A percentile compares a stretch with the other conserved stretches of the same genome.
phyloP scores from a whole-genome alignment of 202 grass and related monocot species.

The Zoysia matrella region DNA sequence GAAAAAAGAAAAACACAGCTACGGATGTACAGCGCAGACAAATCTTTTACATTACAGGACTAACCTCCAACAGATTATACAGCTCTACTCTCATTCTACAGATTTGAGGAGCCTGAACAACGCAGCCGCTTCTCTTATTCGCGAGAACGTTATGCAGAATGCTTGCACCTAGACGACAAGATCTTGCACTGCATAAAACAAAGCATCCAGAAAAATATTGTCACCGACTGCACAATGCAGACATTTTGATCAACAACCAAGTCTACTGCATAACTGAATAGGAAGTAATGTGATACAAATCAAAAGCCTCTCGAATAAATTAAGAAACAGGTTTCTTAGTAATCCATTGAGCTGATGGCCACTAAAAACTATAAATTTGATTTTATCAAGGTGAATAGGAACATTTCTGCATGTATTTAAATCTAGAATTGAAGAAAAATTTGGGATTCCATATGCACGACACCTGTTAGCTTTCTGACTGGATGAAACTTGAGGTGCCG shows the following conservation, averaged over 20 bases:
- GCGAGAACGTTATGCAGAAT: slow-evolving; percentile 86
- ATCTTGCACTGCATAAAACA: slow-evolving; percentile 79
- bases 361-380: neutral
- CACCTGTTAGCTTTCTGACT: slow-evolving; percentile 6
- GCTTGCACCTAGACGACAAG: slow-evolving; percentile 37
- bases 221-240: neutral
- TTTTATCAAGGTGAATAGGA: slow-evolving; percentile 9
- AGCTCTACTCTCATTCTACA: slow-evolving; percentile 71
- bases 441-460: neutral
- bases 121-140: slow-evolving; percentile 86
- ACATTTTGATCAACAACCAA: neutral
- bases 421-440: neutral
- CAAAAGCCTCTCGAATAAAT: neutral
- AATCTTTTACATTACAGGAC: slow-evolving; percentile 28
- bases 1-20: too few relatives aligned
- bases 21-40: too few relatives aligned
- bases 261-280: neutral
- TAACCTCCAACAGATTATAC: slow-evolving; percentile 37
- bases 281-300: slow-evolving; percentile 12
- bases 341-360: slow-evolving; percentile 8
- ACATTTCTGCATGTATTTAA: slow-evolving; percentile 1
- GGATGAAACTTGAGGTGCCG: neutral
- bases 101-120: slow-evolving; percentile 94
- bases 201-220: slow-evolving; percentile 31
- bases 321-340: neutral